A percentile compares a stretch with the other conserved stretches of the same genome.
phyloP scores from a whole-genome alignment of 1,139 yeast genomes.

The Candida sanyaensis region DNA sequence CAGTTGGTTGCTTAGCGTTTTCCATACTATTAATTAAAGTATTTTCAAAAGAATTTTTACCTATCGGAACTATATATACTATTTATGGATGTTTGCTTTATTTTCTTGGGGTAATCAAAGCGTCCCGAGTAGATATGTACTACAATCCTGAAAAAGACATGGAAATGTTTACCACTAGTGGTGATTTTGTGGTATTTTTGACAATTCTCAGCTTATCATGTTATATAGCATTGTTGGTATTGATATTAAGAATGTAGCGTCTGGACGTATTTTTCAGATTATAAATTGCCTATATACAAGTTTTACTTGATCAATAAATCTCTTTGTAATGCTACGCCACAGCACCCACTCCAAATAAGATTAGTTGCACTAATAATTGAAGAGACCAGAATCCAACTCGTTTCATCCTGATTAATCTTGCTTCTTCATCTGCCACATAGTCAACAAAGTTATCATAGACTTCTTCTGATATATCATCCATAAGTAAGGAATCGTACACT shows the following conservation, averaged over 20 bases:
- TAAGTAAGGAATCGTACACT: conserved; percentile 80
- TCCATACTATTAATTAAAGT: conserved; percentile 52
- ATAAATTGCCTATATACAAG: conserved; percentile 4
- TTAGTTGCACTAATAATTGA: conserved; percentile 77
- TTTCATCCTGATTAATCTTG: conserved; percentile 66
- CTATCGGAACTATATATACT: conserved; percentile 55
- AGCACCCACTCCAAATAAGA: conserved; percentile 78
- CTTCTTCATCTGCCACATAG: conserved; percentile 86
- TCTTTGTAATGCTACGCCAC: conserved; percentile 15
- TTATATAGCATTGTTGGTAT: conserved; percentile 44
- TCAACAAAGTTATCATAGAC: conserved; percentile 89
- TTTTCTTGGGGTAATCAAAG: conserved; percentile 48
- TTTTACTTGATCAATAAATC: not conserved
- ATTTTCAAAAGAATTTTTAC: conserved; percentile 53
- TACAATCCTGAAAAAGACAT: conserved; percentile 42
- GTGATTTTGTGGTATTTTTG: conserved; percentile 48
- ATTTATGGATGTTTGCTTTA: conserved; percentile 52
- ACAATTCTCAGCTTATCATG: conserved; percentile 46
- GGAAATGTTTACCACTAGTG: conserved; percentile 51
- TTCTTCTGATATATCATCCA: conserved; percentile 90
- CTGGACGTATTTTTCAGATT: not conserved
- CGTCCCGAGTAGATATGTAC: conserved; percentile 46
- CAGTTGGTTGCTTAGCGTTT: conserved; percentile 49
- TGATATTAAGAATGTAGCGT: conserved; percentile 37
- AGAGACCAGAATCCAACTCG: conserved; percentile 94